Conservation (phyloP, 108 stramenopile genomes). For the Mediolabrus comicus region DNA sequence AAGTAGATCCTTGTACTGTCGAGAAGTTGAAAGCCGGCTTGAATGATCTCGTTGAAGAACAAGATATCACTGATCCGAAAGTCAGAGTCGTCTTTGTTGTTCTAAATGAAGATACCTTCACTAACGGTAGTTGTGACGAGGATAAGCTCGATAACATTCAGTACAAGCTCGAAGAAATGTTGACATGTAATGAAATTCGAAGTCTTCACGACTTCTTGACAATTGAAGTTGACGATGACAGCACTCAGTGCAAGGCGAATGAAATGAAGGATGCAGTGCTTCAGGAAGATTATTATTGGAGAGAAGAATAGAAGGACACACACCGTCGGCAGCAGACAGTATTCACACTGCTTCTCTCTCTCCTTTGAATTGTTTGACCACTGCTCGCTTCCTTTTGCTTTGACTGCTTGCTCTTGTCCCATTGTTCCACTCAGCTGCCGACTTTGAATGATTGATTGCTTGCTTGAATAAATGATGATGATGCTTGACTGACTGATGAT, state of each 20-base stretch:
- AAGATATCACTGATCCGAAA: not conserved
- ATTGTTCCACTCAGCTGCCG: not conserved
- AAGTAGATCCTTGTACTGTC: not conserved
- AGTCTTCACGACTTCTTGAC: not conserved
- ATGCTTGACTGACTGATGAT: not conserved
- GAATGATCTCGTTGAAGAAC: not conserved
- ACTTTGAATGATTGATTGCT: not conserved
- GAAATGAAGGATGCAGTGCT: constrained; percentile 1
- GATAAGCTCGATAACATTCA: not conserved
- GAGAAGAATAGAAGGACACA: not conserved
- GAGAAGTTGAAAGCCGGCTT: not conserved
- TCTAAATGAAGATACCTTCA: not conserved
- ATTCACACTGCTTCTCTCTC: not conserved
- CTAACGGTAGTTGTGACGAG: not conserved
- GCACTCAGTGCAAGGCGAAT: not conserved
- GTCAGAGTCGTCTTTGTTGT: not conserved
- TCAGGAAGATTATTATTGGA: not conserved
- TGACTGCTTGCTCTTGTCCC: not conserved
- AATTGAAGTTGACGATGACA: not conserved
- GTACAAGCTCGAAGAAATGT: not conserved
- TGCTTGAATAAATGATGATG: not conserved
- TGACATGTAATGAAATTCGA: not conserved
- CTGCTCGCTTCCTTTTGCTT: not conserved
- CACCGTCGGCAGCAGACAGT: not conserved
- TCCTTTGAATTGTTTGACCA: not conserved